Evolutionary conservation across 257 asterid species (phyloP), one percentile per base, ranked within the genome.

Genomic region (Fraxinus excelsior): DNA sequence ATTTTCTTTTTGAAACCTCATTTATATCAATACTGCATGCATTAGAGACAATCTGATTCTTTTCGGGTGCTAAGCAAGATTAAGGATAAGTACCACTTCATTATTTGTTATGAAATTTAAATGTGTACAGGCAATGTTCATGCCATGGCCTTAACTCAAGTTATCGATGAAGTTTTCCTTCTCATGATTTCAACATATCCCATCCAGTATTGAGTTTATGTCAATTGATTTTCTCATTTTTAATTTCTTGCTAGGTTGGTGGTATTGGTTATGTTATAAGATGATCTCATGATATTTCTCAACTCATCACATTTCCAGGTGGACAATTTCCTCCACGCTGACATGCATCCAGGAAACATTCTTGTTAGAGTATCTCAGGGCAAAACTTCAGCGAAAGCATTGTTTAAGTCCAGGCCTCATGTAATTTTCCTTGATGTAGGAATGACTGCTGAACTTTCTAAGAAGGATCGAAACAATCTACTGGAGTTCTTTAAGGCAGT

Each of bases 311-410:
- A 23, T 69, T 85, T 84, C 81, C 91, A 94, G 99, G 95, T 88
- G 37, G 97, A 94, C 82, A 92, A 92, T 84, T 92, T 94, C 84
- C 78, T 92, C 79, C 97, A 92, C 78, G 96, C 97, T 23, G 99
- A 94, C 89, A 92, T 94, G 99, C 97, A 94, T 87, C 99, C 99
- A 5, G 99, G 99, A 79, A 94, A 94, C 84, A 92, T 94, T 81
- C 96, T 94, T 68, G 97, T 94, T 76, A 85, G 94, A 73, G 86
- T 85, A 67, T 76, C 85, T 37, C 84, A 74, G 70, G 83, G 79
- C 53, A 76, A 77, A 79, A 81, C 74, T 77, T 83, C 92, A 5
- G 82, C 80, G 18, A 85, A 85, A 74, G 78, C 86, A 78, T 76
- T 94, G 80, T 94, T 92, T 78, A 88, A 88, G 78, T 81, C 92